Base-by-base conservation (phyloP, 306 rosid genomes). In the Medicago ruthenica region DNA sequence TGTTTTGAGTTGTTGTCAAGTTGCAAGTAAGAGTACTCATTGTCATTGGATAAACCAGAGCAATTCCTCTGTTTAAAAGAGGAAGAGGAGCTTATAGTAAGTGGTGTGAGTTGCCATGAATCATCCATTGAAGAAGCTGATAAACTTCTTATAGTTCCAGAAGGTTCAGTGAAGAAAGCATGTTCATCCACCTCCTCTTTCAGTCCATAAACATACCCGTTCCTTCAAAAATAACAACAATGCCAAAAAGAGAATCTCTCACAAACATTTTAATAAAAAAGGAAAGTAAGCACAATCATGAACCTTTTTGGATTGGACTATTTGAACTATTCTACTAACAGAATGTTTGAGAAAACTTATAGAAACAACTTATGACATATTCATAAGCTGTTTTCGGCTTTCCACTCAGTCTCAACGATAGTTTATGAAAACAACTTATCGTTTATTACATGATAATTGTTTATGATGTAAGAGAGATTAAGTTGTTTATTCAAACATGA, bases 101-200 rank as follows among this genome's bases (percentile, higher is more conserved):
- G 86, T 62, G 98, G 98, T 36, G 93, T 88, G 54, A 96, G 84
- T 65, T 96, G 93, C 97, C 97, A 89, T 4, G 93, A 79, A 66
- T 89, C 93, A 41, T 90, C 88, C 82, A 86, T 70, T 3, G 97
- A 87, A 61, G 98, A 90, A 80, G 91, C 85, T 44, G 96, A 86
- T 81, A 90, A 91, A 83, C 87, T 86, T 60, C 88, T 88, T 84
- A 79, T 83, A n/a, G 83, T 85, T 70, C 94, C 90, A 51, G 96
- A 88, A 40, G 98, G 93, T 76, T 95, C 97, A 1, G 96, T 89
- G 88, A 92, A 95, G 88, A 95, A 92, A 69, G 88, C 89, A 81
- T 89, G 92, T 76, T 92, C 98, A 80, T 84, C 94, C 51, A 85
- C 93, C 61, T 88, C 95, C 71, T 90, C 97, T 75, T 81, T 94